These are phyloP conservation scores for Anisodus acutangulus DNA, from an alignment of 257 asterid genomes.

Conservation along the genomic window DNA sequence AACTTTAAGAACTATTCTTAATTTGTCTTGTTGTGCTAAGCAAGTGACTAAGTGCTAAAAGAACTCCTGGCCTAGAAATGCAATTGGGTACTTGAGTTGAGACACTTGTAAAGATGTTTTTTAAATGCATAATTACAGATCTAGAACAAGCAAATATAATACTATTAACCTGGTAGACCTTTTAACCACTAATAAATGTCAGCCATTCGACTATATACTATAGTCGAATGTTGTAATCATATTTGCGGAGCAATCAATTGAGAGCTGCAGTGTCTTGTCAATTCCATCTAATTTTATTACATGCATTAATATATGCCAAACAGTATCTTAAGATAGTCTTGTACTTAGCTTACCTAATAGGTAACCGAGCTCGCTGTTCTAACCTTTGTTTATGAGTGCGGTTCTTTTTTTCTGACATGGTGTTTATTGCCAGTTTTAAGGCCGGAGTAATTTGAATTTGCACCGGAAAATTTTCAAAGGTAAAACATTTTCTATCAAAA, in stretches of 20 bases:
- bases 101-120: slow-evolving; percentile 26
- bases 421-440: too few species aligned
- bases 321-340: background rate
- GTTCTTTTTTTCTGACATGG: too few species aligned
- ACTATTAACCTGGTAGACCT: background rate
- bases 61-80: background rate
- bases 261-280: background rate
- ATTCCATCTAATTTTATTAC: background rate
- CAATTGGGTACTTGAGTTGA: background rate
- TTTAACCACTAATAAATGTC: slow-evolving; percentile 4
- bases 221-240: background rate
- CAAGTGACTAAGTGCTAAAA: slow-evolving; percentile 28
- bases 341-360: background rate
- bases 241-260: background rate
- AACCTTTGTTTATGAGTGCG: too few species aligned
- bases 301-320: background rate
- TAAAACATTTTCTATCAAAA: too few species aligned
- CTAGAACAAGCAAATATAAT: background rate
- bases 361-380: too few species aligned
- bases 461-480: too few species aligned
- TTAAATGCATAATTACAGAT: slow-evolving; percentile 20
- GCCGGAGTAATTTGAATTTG: too few species aligned
- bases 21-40: slow-evolving; percentile 36
- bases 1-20: background rate
- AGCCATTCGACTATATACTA: slow-evolving; percentile 1